Evolutionary conservation across 306 rosid genomes (phyloP).

Genomic region (Erythrophleum fordii): DNA sequence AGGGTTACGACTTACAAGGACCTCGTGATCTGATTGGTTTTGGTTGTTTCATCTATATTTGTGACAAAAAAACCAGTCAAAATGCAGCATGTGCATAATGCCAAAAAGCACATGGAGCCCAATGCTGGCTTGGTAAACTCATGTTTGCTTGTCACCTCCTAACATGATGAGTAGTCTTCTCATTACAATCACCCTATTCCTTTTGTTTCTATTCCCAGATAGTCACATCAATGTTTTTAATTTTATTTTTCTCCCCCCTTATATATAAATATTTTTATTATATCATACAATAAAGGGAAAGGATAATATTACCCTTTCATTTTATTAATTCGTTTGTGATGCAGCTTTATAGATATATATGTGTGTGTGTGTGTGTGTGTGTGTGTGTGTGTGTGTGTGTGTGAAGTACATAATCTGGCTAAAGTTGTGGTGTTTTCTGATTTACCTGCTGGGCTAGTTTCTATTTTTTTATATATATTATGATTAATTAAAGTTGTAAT

Average conservation of each 20-base stretch:
- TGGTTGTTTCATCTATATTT: slow-evolving; percentile 9
- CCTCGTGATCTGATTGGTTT: background rate
- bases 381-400: background rate
- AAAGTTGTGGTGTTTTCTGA: too few relatives aligned
- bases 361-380: too few relatives aligned
- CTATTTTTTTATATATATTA: too few relatives aligned
- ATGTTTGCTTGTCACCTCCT: slow-evolving; percentile 35
- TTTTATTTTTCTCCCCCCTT: slow-evolving; percentile 4
- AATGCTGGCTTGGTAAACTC: slow-evolving; percentile 40
- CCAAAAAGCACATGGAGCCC: slow-evolving; percentile 65
- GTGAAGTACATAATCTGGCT: too few relatives aligned
- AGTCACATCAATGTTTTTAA: slow-evolving; percentile 36
- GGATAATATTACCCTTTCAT: too few relatives aligned
- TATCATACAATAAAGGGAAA: background rate
- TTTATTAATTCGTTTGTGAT: too few relatives aligned
- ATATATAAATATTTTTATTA: background rate
- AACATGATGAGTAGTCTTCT: slow-evolving; percentile 30
- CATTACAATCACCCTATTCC: slow-evolving; percentile 28
- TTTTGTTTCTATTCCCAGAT: slow-evolving; percentile 20
- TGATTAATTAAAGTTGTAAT: too few relatives aligned
- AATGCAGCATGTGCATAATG: slow-evolving; percentile 44
- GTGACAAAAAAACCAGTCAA: slow-evolving; percentile 40
- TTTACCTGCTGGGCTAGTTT: too few relatives aligned
- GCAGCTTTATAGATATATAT: too few relatives aligned
- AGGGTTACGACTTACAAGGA: slow-evolving; percentile 28